Evolutionary conservation across 225 moss, liverwort and hornwort species (phyloP).

Genomic region (Physcomitrium patens): DNA sequence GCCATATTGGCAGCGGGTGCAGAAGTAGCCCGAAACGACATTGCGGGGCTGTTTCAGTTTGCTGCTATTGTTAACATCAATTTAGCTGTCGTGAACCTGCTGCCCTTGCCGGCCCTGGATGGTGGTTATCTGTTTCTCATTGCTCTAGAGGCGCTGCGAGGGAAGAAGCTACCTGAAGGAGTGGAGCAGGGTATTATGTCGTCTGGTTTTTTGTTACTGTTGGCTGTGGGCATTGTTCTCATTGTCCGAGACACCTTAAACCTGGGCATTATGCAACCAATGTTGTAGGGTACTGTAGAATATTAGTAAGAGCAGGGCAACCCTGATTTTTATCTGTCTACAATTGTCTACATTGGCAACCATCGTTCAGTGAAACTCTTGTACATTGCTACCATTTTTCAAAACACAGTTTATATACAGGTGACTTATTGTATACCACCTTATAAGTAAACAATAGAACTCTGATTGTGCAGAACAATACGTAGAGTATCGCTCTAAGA

Average conservation of each 20-base stretch:
- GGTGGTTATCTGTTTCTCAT: conserved; percentile 70
- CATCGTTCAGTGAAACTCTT: too few relatives aligned
- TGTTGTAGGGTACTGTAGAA: conserved; percentile 40
- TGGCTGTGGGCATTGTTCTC: conserved; percentile 62
- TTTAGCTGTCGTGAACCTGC: conserved; percentile 65
- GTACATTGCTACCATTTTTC: too few relatives aligned
- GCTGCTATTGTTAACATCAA: conserved; percentile 78
- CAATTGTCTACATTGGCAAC: too few relatives aligned
- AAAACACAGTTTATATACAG: too few relatives aligned
- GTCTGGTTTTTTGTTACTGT: conserved; percentile 64
- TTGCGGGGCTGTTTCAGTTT: conserved; percentile 68
- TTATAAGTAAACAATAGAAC: too few relatives aligned
- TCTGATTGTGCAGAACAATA: too few relatives aligned
- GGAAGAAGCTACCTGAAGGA: conserved; percentile 67
- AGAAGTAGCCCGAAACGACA: conserved; percentile 65
- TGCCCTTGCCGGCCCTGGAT: conserved; percentile 70
- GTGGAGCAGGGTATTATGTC: conserved; percentile 77
- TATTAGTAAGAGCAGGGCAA: too few relatives aligned
- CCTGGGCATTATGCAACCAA: conserved; percentile 66
- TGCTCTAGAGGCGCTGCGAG: conserved; percentile 61
- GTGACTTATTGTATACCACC: too few relatives aligned
- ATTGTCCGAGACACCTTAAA: conserved; percentile 77
- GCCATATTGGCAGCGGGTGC: conserved; percentile 76
- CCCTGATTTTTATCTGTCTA: too few relatives aligned
- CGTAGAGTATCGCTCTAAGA: too few relatives aligned